Evolutionary conservation across 495 filamentous ascomycete genomes (phyloP).

Genomic region (Neurospora africana): DNA sequence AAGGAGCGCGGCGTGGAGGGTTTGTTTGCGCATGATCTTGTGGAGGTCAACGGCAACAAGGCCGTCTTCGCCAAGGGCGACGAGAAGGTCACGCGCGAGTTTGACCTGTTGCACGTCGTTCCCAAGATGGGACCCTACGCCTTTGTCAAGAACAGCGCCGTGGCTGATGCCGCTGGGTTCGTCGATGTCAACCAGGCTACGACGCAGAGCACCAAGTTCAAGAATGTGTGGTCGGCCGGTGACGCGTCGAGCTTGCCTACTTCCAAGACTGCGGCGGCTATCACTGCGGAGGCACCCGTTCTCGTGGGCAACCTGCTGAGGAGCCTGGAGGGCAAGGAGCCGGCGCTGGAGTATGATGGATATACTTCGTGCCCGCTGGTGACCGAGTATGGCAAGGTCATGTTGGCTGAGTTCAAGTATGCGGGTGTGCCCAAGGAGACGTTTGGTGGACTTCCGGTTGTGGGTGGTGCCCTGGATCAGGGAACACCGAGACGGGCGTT

Average conservation of each 20-base stretch:
- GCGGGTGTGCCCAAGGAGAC: slow-evolving; percentile 63
- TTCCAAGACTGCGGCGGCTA: slow-evolving; percentile 58
- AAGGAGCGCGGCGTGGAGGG: slow-evolving; percentile 54
- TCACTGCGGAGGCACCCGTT: slow-evolving; percentile 53
- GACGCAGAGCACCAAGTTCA: slow-evolving; percentile 49
- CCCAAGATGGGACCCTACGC: slow-evolving; percentile 53
- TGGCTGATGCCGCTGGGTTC: slow-evolving; percentile 51
- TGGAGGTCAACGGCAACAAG: slow-evolving; percentile 47
- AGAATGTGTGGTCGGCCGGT: slow-evolving; percentile 60
- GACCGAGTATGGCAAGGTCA: slow-evolving; percentile 55
- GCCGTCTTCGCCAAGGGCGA: slow-evolving; percentile 39
- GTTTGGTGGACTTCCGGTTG: slow-evolving; percentile 26
- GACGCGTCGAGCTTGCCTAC: slow-evolving; percentile 58
- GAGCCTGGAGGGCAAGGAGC: slow-evolving; percentile 44
- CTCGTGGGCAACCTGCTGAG: slow-evolving; percentile 46
- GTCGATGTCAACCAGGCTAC: slow-evolving; percentile 55
- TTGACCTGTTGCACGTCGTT: slow-evolving; percentile 50
- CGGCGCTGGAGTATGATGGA: slow-evolving; percentile 46
- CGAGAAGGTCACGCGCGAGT: slow-evolving; percentile 38
- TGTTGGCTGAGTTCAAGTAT: slow-evolving; percentile 65
- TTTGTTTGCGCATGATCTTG: slow-evolving; percentile 55
- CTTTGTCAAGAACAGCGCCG: slow-evolving; percentile 46
- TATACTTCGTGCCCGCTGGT: slow-evolving; percentile 61
- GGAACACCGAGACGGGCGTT: slow-evolving; percentile 42
- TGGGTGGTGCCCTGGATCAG: slow-evolving; percentile 48